Conservation (phyloP, 2,329 filamentous ascomycete species). For the Alternaria gaisen region DNA sequence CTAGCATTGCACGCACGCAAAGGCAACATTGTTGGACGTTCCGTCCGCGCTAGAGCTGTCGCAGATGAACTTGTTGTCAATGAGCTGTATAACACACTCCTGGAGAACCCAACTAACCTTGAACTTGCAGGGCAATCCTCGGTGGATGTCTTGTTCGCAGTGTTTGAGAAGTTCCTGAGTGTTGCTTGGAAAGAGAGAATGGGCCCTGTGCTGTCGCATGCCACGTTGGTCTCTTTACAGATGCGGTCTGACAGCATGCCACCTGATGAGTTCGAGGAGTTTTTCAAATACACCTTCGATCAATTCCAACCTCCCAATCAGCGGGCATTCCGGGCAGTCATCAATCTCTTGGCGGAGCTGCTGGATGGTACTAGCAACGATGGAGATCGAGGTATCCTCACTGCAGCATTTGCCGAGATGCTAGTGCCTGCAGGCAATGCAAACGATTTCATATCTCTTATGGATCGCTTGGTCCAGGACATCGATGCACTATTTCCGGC, state of each 20-base stretch:
- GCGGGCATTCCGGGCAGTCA: conserved; percentile 81
- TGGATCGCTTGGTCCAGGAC: conserved; percentile 89
- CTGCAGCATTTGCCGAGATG: conserved; percentile 86
- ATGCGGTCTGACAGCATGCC: conserved; percentile 68
- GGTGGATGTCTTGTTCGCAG: conserved; percentile 85
- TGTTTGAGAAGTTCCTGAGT: conserved; percentile 91
- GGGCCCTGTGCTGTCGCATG: conserved; percentile 79
- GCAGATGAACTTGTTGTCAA: conserved; percentile 85
- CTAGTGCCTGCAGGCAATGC: conserved; percentile 80
- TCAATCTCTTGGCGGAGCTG: conserved; percentile 86
- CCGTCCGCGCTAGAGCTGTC: conserved; percentile 72
- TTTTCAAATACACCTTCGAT: conserved; percentile 62
- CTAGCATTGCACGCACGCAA: conserved; percentile 84
- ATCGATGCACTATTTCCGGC: conserved; percentile 88
- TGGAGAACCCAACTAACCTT: conserved; percentile 82
- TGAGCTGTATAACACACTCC: conserved; percentile 86
- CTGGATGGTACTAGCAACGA: conserved; percentile 91
- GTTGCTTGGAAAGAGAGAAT: conserved; percentile 90
- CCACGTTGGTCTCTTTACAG: conserved; percentile 78
- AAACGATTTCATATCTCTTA: conserved; percentile 83
- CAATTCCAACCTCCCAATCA: conserved; percentile 68
- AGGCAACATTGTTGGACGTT: conserved; percentile 83
- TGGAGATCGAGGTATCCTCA: conserved; percentile 86
- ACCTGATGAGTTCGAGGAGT: conserved; percentile 73
- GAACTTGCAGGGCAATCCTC: conserved; percentile 78